Evolutionary conservation across 768 basidiomycete species (phyloP).

Genomic region (Tulasnella sp.): DNA sequence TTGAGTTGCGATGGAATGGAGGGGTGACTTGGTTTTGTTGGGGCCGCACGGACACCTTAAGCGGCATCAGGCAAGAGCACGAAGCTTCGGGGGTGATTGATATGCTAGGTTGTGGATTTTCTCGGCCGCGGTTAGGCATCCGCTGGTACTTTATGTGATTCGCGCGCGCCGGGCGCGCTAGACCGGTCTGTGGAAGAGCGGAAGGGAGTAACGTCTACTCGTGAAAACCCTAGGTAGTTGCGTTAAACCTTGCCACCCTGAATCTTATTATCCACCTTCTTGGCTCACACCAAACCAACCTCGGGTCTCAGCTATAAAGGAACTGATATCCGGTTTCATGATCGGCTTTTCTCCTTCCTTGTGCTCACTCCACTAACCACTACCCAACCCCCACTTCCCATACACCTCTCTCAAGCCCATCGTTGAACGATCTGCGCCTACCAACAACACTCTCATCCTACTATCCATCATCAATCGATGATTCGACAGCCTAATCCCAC

Average conservation of each 20-base stretch:
- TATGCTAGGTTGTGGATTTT: no score
- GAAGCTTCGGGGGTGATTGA: no score
- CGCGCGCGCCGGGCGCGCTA: background rate
- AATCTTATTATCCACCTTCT: background rate
- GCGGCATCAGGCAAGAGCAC: no score
- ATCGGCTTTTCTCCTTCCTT: background rate
- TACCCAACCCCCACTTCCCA: background rate
- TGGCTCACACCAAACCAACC: no score
- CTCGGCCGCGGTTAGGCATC: background rate
- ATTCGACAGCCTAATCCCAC: no score
- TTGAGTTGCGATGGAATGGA: no score
- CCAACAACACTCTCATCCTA: no score
- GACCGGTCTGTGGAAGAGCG: background rate
- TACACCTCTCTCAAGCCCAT: constrained; percentile 1
- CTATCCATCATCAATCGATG: no score
- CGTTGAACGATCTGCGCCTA: background rate
- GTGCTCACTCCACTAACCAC: constrained; percentile 5
- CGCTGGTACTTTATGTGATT: background rate
- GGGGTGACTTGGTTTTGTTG: no score
- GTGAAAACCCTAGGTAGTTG: background rate
- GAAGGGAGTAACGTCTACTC: background rate
- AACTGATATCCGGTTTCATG: background rate
- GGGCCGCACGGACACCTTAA: no score
- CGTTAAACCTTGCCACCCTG: constrained; percentile 14
- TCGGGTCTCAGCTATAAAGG: no score